Base-by-base conservation (phyloP, 2,329 filamentous ascomycete genomes). In the Xylaria sp. region DNA sequence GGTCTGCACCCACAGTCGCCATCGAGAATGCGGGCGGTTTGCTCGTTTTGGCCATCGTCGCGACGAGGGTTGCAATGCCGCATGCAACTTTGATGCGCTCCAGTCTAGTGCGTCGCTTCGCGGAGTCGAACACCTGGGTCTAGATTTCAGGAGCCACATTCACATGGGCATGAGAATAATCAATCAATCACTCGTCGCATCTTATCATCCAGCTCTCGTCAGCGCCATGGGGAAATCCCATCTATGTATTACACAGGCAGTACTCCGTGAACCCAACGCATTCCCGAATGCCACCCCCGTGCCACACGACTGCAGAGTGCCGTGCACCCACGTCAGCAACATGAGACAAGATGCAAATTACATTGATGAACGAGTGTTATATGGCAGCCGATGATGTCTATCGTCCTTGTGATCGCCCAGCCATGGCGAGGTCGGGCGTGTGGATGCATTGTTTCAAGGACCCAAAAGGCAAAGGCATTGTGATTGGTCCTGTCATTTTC, bases 381-480 rank as follows among this genome's bases (percentile, higher is more conserved):
- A 47, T 19, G 17, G 42, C n/a, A 47, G 34, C 11, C 8, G 11
- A 48, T 65, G 57, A 63, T 59, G 51, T 53, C 30, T 55, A 27
- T 55, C 51, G 4, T 65, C 68, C 67, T 64, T 61, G 64, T 42
- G 36, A 67, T 69, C 55, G 56, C 55, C 68, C 57, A 62, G 60
- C 53, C 17, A 62, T 21, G 30, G 34, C 64, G 60, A 65, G 27
- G 51, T 27, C 53, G 50, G 65, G 69, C 55, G 19, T 42, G 24
- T 69, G 61, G 70, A 68, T 69, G 69, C 69, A 61, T 63, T 74
- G 7, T 75, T 74, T 75, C 72, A 75, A 72, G 12, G 19, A 34
- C 54, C 11, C 19, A 57, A 9, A 6, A 42, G n/a, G 4, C 32
- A 36, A 27, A 67, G 70, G 70, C 11, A 32, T 6, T 53, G 24